phyloP scores from a whole-genome alignment of 2,329 filamentous ascomycete species.

The Colletotrichum viniferum region DNA sequence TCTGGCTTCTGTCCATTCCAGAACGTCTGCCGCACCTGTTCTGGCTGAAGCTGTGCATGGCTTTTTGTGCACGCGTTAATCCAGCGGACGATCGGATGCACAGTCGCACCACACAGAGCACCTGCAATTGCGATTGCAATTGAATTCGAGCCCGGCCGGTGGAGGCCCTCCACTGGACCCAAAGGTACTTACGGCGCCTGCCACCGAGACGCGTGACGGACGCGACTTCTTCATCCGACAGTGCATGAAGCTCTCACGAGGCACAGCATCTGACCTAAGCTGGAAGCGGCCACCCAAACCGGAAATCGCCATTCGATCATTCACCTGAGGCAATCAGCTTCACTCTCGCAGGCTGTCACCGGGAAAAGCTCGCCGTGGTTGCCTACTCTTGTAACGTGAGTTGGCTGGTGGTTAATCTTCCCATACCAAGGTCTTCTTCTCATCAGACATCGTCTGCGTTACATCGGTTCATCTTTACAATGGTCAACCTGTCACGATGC shows the following conservation, averaged over 20 bases:
- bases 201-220: slow-evolving; percentile 13
- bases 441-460: not conserved
- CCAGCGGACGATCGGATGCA: not conserved
- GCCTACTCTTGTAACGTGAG: not conserved
- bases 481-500: slow-evolving; percentile 47
- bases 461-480: not conserved
- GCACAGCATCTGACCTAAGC: not conserved
- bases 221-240: not conserved
- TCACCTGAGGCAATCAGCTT: not conserved
- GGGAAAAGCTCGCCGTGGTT: not conserved
- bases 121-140: not conserved
- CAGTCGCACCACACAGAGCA: not conserved
- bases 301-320: not conserved
- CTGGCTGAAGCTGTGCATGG: not conserved
- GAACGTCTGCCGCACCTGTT: not conserved
- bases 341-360: not conserved
- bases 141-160: not conserved
- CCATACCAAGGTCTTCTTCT: not conserved
- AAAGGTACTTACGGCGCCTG: not conserved
- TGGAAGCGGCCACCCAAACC: not conserved
- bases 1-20: not conserved
- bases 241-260: slow-evolving; percentile 12
- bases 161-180: not conserved
- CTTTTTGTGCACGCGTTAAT: not conserved
- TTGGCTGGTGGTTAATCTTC: not conserved